Evolutionary conservation across 352 stramenopile species (phyloP).

Genomic region (Globisporangium takayamanum): DNA sequence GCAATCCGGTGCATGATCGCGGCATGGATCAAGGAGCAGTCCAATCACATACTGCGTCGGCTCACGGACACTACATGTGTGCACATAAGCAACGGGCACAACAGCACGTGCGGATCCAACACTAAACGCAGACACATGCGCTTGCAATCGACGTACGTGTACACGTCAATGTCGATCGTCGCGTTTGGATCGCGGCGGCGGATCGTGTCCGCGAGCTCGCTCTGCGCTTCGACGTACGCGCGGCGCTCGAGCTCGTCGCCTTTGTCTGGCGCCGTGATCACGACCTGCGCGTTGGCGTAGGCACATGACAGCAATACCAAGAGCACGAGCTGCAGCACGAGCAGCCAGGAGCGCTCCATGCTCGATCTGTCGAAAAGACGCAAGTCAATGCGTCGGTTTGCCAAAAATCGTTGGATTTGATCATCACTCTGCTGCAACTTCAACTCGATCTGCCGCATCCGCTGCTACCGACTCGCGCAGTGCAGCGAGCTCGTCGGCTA

Average conservation of each 20-base stretch:
- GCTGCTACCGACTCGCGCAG: background rate
- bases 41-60: constrained; percentile 72
- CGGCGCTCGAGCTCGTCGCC: constrained; percentile 56
- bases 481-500: constrained; percentile 6
- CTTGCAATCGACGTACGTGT: constrained; percentile 28
- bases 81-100: background rate
- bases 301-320: background rate
- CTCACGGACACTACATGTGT: constrained; percentile 27
- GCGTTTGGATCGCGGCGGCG: constrained; percentile 27
- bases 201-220: constrained; percentile 31
- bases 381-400: too few relatives aligned
- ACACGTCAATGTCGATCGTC: constrained; percentile 62
- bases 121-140: background rate
- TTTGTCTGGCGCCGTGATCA: constrained; percentile 68
- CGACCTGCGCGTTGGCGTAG: background rate
- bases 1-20: constrained; percentile 44
- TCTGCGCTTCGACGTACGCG: constrained; percentile 39
- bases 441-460: background rate
- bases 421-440: constrained; percentile 1
- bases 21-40: constrained; percentile 79
- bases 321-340: background rate
- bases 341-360: background rate
- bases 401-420: background rate
- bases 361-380: too few relatives aligned
- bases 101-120: background rate